phyloP scores from a whole-genome alignment of 192 early-diverging fungal genomes.

The Fimicolochytrium jonesii region DNA sequence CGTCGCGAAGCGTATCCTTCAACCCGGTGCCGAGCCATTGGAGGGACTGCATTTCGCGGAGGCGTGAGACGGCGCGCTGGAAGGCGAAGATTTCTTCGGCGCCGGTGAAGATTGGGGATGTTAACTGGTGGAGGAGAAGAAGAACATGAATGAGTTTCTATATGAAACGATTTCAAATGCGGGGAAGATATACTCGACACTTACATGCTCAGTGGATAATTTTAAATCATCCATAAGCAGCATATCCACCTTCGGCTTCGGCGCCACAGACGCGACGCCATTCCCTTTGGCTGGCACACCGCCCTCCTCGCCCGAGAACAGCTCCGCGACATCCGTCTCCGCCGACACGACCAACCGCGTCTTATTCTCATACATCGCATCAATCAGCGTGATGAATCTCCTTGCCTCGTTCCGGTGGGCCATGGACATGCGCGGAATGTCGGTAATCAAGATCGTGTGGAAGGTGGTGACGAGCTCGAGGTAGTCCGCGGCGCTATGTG shows the following conservation, averaged over 20 bases:
- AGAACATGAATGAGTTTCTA: background rate
- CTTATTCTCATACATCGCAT: constrained; percentile 86
- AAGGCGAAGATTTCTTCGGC: constrained; percentile 97
- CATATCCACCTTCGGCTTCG: no score
- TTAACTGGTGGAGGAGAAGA: constrained; percentile 25
- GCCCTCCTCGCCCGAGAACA: constrained; percentile 68
- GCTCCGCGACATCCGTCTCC: constrained; percentile 60
- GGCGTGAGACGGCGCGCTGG: constrained; percentile 82
- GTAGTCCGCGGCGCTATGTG: constrained; percentile 79
- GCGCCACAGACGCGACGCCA: constrained; percentile 31
- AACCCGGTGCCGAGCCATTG: constrained; percentile 10
- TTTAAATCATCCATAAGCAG: constrained; percentile 61
- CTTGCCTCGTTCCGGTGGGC: constrained; percentile 80
- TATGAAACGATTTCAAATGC: background rate
- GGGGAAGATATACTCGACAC: background rate
- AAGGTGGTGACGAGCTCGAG: constrained; percentile 73
- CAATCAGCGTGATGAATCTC: constrained; percentile 90
- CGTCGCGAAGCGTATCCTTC: background rate
- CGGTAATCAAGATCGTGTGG: constrained; percentile 71
- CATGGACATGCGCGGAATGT: constrained; percentile 55
- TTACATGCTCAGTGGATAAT: constrained; percentile 35
- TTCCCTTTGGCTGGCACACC: constrained; percentile 15
- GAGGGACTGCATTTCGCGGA: constrained; percentile 80
- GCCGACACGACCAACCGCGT: constrained; percentile 58
- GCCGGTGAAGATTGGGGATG: constrained; percentile 68